Conservation (phyloP, 192 early-diverging fungal species). For the Allomyces macrogynus region DNA sequence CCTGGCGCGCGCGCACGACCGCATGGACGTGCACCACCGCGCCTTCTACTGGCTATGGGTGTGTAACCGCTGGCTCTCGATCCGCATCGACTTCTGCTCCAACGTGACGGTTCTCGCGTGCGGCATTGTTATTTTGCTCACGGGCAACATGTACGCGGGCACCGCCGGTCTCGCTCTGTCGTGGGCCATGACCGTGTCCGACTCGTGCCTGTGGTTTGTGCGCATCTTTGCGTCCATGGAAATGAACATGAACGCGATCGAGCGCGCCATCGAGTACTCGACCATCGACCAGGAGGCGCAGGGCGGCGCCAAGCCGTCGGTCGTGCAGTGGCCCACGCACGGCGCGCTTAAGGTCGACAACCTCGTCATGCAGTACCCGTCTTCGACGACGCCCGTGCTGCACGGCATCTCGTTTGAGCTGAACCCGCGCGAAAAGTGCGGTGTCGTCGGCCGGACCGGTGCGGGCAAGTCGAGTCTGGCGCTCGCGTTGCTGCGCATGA, state of each 20-base stretch:
- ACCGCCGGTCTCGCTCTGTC: conserved; percentile 68
- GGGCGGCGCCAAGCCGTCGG: conserved; percentile 23
- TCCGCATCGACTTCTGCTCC: conserved; percentile 54
- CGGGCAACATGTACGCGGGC: conserved; percentile 56
- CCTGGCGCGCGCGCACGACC: conserved; percentile 28
- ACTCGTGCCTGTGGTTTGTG: conserved; percentile 59
- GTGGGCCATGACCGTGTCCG: conserved; percentile 70
- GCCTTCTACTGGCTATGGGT: conserved; percentile 76
- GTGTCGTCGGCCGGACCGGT: conserved; percentile 79
- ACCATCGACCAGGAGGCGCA: conserved; percentile 59
- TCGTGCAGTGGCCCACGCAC: conserved; percentile 38
- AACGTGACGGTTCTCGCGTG: not conserved
- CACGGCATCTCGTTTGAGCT: conserved; percentile 53
- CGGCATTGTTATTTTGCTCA: conserved; percentile 8
- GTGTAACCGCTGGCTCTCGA: conserved; percentile 69
- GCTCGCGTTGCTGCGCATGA: conserved; percentile 56
- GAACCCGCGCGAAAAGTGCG: conserved; percentile 56
- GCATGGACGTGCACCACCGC: conserved; percentile 61
- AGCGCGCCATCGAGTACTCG: conserved; percentile 70
- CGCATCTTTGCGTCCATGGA: conserved; percentile 65
- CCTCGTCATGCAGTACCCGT: conserved; percentile 55
- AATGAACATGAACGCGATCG: conserved; percentile 69
- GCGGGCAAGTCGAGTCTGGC: conserved; percentile 62
- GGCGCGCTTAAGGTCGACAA: conserved; percentile 54
- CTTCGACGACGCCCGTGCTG: conserved; percentile 52